Conservation (phyloP, 2,329 filamentous ascomycete species). For the Apiospora arundinis region DNA sequence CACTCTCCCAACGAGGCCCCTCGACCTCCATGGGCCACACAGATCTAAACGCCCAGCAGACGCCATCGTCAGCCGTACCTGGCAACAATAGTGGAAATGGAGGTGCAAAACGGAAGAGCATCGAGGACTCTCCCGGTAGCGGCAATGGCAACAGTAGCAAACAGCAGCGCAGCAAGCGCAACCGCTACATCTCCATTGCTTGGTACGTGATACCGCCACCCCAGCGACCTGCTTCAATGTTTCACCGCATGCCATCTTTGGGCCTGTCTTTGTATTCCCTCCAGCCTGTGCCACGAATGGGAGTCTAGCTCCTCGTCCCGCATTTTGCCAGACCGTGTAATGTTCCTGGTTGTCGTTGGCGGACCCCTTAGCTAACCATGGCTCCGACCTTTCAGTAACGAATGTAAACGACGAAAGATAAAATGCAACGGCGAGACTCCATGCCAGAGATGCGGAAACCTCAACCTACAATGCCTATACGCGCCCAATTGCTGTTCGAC, state of each 20-base stretch:
- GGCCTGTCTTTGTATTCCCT: neutral
- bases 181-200: conserved; percentile 68
- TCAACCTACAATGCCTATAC: conserved; percentile 70
- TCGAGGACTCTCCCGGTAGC: conserved; percentile 33
- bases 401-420: conserved; percentile 77
- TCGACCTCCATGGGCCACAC: conserved; percentile 7
- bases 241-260: neutral
- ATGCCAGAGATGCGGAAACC: conserved; percentile 72
- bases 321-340: neutral
- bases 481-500: conserved; percentile 72
- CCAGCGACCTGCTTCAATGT: conserved; percentile 1
- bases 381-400: conserved; percentile 58
- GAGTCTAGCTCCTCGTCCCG: neutral
- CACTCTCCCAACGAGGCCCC: conserved; percentile 6
- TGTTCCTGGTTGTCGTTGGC: neutral
- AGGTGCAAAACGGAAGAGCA: conserved; percentile 36
- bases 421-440: conserved; percentile 76
- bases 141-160: conserved; percentile 38
- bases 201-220: conserved; percentile 51
- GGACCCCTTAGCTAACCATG: neutral
- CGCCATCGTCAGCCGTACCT: conserved; percentile 4
- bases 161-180: conserved; percentile 66
- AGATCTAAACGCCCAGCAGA: neutral
- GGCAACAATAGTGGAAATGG: neutral
- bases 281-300: neutral